phyloP scores from a whole-genome alignment of 441 rosid genomes.

The Adansonia madagascariensis region DNA sequence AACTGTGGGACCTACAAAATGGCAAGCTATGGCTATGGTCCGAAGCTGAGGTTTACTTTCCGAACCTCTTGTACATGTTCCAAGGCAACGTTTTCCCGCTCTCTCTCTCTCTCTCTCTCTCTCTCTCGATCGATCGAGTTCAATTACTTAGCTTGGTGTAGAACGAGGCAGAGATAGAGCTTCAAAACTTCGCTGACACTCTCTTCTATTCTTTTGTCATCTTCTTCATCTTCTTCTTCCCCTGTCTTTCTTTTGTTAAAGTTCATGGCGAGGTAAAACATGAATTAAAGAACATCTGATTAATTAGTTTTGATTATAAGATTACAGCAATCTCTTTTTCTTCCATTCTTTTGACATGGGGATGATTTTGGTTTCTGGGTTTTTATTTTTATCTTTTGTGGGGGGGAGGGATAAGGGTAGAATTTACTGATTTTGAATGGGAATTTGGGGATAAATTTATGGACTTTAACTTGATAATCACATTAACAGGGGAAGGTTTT shows the following conservation, averaged over 20 bases:
- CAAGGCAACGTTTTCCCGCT: slow-evolving; percentile 59
- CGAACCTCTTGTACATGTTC: slow-evolving; percentile 30
- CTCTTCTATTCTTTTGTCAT: neutral
- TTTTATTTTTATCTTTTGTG: neutral
- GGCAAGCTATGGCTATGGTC: neutral
- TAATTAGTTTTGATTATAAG: neutral
- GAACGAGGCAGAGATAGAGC: neutral
- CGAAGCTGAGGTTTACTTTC: slow-evolving; percentile 39
- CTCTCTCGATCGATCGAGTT: slow-evolving; percentile 33
- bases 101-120: slow-evolving; percentile 36
- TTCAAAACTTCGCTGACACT: slow-evolving; percentile 15
- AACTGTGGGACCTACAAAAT: slow-evolving; percentile 31
- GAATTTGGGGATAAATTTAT: slow-evolving; percentile 14
- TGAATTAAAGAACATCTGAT: neutral
- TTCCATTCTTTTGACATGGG: neutral
- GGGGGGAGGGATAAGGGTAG: neutral
- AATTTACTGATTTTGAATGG: slow-evolving; percentile 9
- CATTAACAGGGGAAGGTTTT: neutral
- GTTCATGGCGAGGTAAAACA: slow-evolving; percentile 58
- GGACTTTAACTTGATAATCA: neutral
- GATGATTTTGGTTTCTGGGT: neutral
- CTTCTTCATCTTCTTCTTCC: neutral
- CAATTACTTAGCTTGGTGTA: slow-evolving; percentile 48
- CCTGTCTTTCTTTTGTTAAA: slow-evolving; percentile 19
- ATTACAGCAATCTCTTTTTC: neutral